Conservation (phyloP, 768 basidiomycete species). For the Mycena filopes region DNA sequence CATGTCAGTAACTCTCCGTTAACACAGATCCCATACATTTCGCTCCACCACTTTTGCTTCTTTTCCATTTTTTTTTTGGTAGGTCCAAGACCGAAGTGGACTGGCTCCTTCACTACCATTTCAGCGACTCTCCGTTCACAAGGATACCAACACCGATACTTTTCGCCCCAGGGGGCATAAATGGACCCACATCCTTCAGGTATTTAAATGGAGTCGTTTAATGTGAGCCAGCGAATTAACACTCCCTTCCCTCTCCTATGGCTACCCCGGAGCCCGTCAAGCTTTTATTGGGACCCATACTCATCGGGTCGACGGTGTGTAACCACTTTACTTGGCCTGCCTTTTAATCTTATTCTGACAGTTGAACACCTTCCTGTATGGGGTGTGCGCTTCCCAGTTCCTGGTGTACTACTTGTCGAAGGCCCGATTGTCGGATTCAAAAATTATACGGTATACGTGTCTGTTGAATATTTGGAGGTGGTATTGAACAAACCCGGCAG, state of each 20-base stretch:
- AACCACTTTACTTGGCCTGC: background rate
- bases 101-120: too few species aligned
- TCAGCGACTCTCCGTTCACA: too few species aligned
- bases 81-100: too few species aligned
- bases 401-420: slow-evolving; percentile 15
- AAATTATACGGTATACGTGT: background rate
- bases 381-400: slow-evolving; percentile 24
- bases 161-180: too few species aligned
- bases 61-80: too few species aligned
- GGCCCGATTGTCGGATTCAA: slow-evolving; percentile 1
- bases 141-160: too few species aligned
- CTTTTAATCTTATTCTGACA: background rate
- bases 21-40: too few species aligned
- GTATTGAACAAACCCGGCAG: background rate
- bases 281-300: slow-evolving; percentile 15
- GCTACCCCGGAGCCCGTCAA: background rate
- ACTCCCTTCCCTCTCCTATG: background rate
- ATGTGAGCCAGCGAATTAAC: background rate
- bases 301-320: slow-evolving; percentile 6
- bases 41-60: too few species aligned
- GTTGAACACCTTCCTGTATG: slow-evolving; percentile 29
- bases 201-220: too few species aligned
- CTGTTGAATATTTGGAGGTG: too few species aligned
- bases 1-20: too few species aligned
- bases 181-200: too few species aligned